A percentile compares a stretch with the other conserved stretches of the same genome.
Evolutionary conservation across 2,329 filamentous ascomycete genomes (phyloP).

Genomic region (Nemania abortiva): DNA sequence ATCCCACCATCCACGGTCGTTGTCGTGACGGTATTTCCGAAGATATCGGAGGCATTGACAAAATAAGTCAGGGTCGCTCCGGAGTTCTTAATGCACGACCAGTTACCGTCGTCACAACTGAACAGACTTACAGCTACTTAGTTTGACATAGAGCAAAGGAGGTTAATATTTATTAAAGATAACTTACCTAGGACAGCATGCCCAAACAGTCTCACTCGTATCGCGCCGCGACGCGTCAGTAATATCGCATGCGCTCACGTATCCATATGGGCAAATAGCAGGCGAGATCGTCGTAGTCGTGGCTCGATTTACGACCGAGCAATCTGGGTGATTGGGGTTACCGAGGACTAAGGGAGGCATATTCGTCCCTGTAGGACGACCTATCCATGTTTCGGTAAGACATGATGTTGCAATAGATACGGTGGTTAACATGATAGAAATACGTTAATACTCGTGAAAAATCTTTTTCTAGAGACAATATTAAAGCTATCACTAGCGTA

Average conservation of each 20-base stretch:
- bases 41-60: neutral
- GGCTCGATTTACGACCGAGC: constrained; percentile 10
- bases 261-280: constrained; percentile 22
- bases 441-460: no score
- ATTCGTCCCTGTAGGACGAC: neutral
- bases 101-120: constrained; percentile 11
- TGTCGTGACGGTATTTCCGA: neutral
- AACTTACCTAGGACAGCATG: constrained; percentile 24
- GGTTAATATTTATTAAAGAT: neutral
- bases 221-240: neutral
- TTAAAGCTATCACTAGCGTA: no score
- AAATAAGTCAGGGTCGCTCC: no score
- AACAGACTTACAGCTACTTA: no score
- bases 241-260: constrained; percentile 19
- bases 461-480: no score
- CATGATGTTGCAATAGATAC: constrained; percentile 17
- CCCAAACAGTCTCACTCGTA: constrained; percentile 19
- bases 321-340: constrained; percentile 12
- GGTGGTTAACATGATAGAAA: constrained; percentile 10
- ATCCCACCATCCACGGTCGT: neutral
- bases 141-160: no score
- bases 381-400: constrained; percentile 28
- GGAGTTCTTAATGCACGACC: no score
- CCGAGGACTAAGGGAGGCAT: neutral
- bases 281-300: constrained; percentile 8